Conservation (phyloP, 805 yeast genomes). For the Lachancea fermentati region DNA sequence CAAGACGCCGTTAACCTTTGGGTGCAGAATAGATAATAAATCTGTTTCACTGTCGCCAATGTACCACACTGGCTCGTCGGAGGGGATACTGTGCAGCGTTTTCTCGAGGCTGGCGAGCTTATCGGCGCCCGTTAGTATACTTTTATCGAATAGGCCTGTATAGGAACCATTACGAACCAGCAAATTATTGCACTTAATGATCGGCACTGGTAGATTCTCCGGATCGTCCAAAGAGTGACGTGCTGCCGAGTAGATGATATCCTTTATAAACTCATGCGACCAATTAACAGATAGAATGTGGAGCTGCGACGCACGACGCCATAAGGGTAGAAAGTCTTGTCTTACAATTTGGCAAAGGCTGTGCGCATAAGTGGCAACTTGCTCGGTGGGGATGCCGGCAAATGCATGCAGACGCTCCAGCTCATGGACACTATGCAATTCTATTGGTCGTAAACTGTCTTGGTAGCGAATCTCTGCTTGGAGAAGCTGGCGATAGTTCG, state of each 20-base stretch:
- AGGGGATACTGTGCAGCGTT: constrained; percentile 5
- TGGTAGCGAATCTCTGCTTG: constrained; percentile 19
- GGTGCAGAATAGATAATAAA: constrained; percentile 24
- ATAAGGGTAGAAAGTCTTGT: constrained; percentile 6
- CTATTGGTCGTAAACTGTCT: constrained; percentile 14
- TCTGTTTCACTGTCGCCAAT: constrained; percentile 33
- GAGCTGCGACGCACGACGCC: constrained; percentile 7
- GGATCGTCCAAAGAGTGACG: constrained; percentile 2
- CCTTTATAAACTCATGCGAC: constrained; percentile 26
- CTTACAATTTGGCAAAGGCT: constrained; percentile 1
- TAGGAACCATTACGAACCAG: constrained; percentile 12
- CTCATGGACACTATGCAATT: constrained; percentile 23
- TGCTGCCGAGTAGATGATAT: constrained; percentile 11
- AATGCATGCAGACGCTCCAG: constrained; percentile 17
- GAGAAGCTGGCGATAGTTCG: constrained; percentile 14
- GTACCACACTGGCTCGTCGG: constrained; percentile 19
- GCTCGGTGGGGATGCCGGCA: constrained; percentile 13
- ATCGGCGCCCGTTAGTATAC: constrained; percentile 26
- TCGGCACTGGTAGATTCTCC: constrained; percentile 4
- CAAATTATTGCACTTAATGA: constrained; percentile 23
- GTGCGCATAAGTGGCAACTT: constrained; percentile 14
- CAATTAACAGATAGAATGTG: constrained; percentile 29
- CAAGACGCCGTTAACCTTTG: constrained; percentile 24
- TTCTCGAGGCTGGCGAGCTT: constrained; percentile 16
- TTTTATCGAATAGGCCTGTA: constrained; percentile 23